Evolutionary conservation across 495 filamentous ascomycete species (phyloP), one percentile per base, ranked within the genome.

Genomic region (Lasiosphaeriaceae sp.): DNA sequence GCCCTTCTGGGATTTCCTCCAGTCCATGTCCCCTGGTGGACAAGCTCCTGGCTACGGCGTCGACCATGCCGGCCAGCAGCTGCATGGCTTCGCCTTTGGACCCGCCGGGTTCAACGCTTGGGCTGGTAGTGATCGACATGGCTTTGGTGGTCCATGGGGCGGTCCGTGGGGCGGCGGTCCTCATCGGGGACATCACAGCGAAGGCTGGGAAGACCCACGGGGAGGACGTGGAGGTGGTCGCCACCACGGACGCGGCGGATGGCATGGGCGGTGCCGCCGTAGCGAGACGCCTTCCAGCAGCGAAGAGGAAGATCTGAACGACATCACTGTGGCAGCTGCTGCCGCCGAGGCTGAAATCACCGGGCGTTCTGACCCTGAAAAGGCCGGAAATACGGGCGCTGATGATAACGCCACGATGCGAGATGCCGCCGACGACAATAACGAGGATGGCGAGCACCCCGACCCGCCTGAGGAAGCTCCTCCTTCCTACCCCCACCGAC

Each of bases 1-100:
- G 22, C 61, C 61, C 52, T 66, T 71, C 24, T 67, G 68, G 70
- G 66, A 69, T 22, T 68, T 66, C 47, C 12, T 67, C 52, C 59
- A 66, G 29, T 63, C 63, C 11, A 58, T 62, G 35, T 57, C 53
- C 35, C 56, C 64, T 16, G 47, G 61, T 39, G 59, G 41, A 19
- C 17, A 29, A 37, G 54, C 49, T 44, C 54, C 66, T 16, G 70
- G 70, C n/a, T 51, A 34, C 24, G 70, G 72, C 22, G 61, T 71
- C 16, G 72, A 73, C 57, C 66, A 71, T 49, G 50, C 66, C 49
- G 61, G 37, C 16, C 35, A 37, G 31, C 53, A 60, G 45, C 50
- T 55, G n/a, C 56, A 31, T 1, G 67, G 63, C 23, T 68, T 69
- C 59, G 51, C 57, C 11, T 70, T 64, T 44, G 58, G 63, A 19